Conservation (phyloP, 1,139 yeast genomes). For the Hyphopichia burtonii region DNA sequence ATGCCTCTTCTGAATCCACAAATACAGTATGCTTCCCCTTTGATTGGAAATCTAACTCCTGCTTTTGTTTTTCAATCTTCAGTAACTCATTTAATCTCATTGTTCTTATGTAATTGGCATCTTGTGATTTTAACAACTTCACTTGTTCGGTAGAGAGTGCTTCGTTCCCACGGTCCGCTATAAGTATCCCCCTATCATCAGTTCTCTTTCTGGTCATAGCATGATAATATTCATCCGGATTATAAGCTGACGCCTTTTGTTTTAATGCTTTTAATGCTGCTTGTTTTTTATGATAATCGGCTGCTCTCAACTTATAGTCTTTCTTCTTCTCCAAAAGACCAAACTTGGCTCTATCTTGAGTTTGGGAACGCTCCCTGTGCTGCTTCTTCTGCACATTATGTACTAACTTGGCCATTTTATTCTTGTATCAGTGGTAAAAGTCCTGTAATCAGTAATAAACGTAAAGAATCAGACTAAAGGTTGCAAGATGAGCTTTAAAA, state of each 20-base stretch:
- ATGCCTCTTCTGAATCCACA: conserved; percentile 62
- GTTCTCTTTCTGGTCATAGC: conserved; percentile 76
- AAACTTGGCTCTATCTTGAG: conserved; percentile 64
- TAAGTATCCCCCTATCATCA: conserved; percentile 63
- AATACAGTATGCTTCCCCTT: conserved; percentile 80
- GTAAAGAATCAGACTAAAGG: background rate
- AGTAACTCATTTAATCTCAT: conserved; percentile 66
- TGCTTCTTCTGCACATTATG: conserved; percentile 94
- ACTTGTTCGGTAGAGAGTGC: conserved; percentile 70
- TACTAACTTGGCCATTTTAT: conserved; percentile 69
- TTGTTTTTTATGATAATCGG: conserved; percentile 85
- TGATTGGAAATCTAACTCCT: conserved; percentile 53
- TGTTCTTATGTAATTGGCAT: conserved; percentile 79
- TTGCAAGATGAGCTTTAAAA: background rate
- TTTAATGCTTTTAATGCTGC: conserved; percentile 76
- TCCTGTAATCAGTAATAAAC: background rate
- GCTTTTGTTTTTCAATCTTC: conserved; percentile 61
- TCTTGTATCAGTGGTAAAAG: background rate
- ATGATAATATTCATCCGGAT: conserved; percentile 97
- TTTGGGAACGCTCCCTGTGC: conserved; percentile 91
- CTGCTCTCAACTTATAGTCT: conserved; percentile 86
- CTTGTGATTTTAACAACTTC: conserved; percentile 83
- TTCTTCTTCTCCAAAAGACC: conserved; percentile 94
- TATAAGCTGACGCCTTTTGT: conserved; percentile 67
- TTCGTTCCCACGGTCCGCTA: conserved; percentile 67